phyloP scores from a whole-genome alignment of 2,329 filamentous ascomycete genomes.

The Cytospora schulzeri region DNA sequence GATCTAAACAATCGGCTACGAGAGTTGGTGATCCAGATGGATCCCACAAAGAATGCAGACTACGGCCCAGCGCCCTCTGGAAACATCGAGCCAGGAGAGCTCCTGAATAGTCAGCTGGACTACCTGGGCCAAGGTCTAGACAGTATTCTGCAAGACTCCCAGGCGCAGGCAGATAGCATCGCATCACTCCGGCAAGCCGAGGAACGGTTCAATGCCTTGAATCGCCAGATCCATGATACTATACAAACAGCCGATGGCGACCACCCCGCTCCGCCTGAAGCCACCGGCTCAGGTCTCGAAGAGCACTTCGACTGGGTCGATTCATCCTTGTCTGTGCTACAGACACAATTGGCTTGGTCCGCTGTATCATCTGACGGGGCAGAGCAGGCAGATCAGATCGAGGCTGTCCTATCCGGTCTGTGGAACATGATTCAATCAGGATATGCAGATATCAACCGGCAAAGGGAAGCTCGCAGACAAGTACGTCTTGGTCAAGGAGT shows the following conservation, averaged over 20 bases:
- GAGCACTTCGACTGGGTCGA: conserved; percentile 72
- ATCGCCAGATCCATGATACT: conserved; percentile 63
- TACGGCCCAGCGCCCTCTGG: conserved; percentile 48
- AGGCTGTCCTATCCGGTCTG: conserved; percentile 53
- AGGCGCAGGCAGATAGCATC: conserved; percentile 39
- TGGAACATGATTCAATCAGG: conserved; percentile 62
- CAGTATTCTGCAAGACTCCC: conserved; percentile 60
- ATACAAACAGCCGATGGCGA: conserved; percentile 51
- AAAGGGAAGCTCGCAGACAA: conserved; percentile 55
- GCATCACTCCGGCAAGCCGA: conserved; percentile 46
- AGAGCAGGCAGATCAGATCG: conserved; percentile 57
- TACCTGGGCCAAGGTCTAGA: conserved; percentile 70
- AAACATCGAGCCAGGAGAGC: conserved; percentile 46
- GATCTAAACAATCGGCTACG: conserved; percentile 55
- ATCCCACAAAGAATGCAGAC: conserved; percentile 55
- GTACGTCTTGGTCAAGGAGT: conserved; percentile 59
- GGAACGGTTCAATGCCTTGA: conserved; percentile 62
- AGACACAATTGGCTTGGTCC: conserved; percentile 45
- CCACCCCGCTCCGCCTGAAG: conserved; percentile 60
- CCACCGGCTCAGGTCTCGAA: conserved; percentile 59
- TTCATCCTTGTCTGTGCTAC: conserved; percentile 56
- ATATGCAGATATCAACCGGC: conserved; percentile 57
- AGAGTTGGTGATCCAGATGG: conserved; percentile 38
- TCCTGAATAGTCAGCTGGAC: conserved; percentile 62
- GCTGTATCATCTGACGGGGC: conserved; percentile 36